These are phyloP conservation scores for Cenchrus americanus DNA, from an alignment of 176 grass and related monocot genomes.

Conservation along the genomic window DNA sequence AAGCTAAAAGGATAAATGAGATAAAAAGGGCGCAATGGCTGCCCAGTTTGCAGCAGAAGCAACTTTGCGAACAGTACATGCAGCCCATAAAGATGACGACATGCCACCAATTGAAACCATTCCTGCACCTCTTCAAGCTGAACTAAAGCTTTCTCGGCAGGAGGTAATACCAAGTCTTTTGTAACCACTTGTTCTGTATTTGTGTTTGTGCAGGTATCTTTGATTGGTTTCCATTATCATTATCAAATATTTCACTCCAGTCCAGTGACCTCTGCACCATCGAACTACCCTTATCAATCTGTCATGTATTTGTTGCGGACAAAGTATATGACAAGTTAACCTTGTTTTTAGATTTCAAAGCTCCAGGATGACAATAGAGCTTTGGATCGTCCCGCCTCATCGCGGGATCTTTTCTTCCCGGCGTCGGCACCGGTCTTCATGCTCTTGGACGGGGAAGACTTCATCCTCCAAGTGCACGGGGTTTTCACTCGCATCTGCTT, in stretches of 20 bases:
- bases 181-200: neutral
- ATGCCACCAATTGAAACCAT: constrained; percentile 99
- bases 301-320: neutral
- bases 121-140: constrained; percentile 96
- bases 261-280: constrained; percentile 1
- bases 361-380: constrained; percentile 96
- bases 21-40: constrained; percentile 84
- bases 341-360: constrained; percentile 74
- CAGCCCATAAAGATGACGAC: constrained; percentile 97
- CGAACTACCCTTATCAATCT: neutral
- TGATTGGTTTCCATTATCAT: neutral
- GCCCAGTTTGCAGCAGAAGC: constrained; percentile 97
- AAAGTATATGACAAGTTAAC: constrained; percentile 34
- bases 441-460: no score
- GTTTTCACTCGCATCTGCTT: no score
- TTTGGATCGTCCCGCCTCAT: constrained; percentile 86
- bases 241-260: neutral
- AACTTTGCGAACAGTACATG: constrained; percentile 93
- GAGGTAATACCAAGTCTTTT: constrained; percentile 60
- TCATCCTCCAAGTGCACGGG: no score
- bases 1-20: constrained; percentile 98
- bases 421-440: no score
- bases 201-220: neutral
- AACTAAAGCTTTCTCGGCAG: constrained; percentile 87
- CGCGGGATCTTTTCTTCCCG: no score